Conservation (phyloP, 768 basidiomycete species). For the Boletus rubropictus region DNA sequence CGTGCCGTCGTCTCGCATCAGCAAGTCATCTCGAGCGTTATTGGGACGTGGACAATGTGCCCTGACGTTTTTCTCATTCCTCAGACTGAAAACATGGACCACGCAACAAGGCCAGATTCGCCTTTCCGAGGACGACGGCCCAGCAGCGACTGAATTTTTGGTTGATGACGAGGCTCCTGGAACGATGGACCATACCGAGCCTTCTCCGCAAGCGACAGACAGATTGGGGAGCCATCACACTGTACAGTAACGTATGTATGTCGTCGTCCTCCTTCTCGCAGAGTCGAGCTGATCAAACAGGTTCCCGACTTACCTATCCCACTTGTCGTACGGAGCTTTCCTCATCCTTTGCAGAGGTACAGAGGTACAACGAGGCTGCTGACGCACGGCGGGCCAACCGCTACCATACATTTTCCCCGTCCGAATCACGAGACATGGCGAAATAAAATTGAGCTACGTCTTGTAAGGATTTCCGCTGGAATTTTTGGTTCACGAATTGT, state of each 20-base stretch:
- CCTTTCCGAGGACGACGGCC: conserved; percentile 66
- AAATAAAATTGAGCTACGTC: no score
- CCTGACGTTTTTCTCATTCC: not conserved
- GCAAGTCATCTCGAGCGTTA: conserved; percentile 34
- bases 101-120: conserved; percentile 54
- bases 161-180: conserved; percentile 48
- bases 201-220: no score
- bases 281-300: not conserved
- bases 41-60: not conserved
- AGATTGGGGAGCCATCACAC: not conserved
- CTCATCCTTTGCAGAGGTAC: not conserved
- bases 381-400: not conserved
- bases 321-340: conserved; percentile 1
- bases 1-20: conserved; percentile 57
- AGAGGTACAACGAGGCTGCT: not conserved
- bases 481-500: no score
- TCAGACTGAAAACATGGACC: conserved; percentile 54
- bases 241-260: conserved; percentile 1
- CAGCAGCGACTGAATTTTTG: conserved; percentile 62
- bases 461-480: no score
- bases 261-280: not conserved
- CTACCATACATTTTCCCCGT: no score
- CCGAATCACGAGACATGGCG: no score
- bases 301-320: not conserved
- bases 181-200: no score